These are phyloP conservation scores for Urostyla sp. DNA, from an alignment of 73 alveolate species.

Conservation along the genomic window DNA sequence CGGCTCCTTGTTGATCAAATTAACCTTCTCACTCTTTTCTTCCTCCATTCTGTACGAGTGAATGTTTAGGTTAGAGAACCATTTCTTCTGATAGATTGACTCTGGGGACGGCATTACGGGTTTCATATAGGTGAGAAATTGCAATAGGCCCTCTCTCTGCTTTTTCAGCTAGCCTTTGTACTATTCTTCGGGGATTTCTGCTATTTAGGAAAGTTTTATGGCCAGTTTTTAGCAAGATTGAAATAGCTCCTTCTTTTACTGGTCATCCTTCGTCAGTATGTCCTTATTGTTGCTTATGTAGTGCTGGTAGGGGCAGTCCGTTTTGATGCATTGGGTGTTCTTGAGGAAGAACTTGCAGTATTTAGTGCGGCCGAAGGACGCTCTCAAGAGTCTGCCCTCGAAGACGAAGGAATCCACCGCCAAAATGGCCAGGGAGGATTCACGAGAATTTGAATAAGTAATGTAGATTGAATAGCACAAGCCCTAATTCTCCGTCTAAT, in stretches of 20 bases:
- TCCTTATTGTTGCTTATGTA: slow-evolving; percentile 20
- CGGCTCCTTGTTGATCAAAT: neutral
- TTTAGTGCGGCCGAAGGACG: slow-evolving; percentile 91
- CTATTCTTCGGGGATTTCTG: slow-evolving; percentile 11
- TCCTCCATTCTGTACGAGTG: neutral
- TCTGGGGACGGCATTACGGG: slow-evolving; percentile 57
- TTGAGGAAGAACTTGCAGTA: slow-evolving; percentile 88
- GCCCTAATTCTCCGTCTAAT: slow-evolving; percentile 26
- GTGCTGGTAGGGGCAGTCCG: slow-evolving; percentile 76
- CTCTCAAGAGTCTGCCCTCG: slow-evolving; percentile 83
- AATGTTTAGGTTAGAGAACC: neutral
- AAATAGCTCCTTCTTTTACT: slow-evolving; percentile 41
- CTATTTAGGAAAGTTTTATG: slow-evolving; percentile 4
- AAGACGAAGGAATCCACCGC: slow-evolving; percentile 77
- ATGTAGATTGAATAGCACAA: slow-evolving; percentile 77
- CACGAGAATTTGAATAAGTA: slow-evolving; percentile 79
- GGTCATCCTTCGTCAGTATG: slow-evolving; percentile 42
- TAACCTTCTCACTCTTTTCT: neutral
- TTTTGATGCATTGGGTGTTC: slow-evolving; percentile 78
- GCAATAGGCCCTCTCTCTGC: slow-evolving; percentile 8
- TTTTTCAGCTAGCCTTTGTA: neutral
- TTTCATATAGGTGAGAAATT: neutral
- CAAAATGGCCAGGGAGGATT: slow-evolving; percentile 84
- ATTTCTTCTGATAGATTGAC: slow-evolving; percentile 45
- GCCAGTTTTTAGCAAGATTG: slow-evolving; percentile 43